phyloP scores from a whole-genome alignment of 1,139 yeast species.

The Candida pseudocylindracea region DNA sequence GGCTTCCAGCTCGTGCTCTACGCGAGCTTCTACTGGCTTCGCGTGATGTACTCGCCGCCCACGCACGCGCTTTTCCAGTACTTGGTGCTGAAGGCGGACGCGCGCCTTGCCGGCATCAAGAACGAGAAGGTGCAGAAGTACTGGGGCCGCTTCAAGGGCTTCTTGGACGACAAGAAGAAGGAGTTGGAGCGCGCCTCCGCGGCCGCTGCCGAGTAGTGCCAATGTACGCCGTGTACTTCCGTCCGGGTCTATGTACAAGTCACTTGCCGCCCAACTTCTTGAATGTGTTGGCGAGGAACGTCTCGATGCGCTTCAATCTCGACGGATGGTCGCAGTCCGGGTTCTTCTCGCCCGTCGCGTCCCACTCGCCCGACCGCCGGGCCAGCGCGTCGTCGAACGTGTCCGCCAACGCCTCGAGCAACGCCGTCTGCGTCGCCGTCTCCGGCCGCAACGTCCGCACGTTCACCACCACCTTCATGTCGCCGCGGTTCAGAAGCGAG shows the following conservation, averaged over 20 bases:
- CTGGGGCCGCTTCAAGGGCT: constrained; percentile 21
- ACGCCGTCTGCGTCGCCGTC: constrained; percentile 77
- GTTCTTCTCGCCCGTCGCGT: constrained; percentile 14
- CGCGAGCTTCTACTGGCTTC: constrained; percentile 43
- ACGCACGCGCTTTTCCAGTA: constrained; percentile 21
- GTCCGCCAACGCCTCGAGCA: constrained; percentile 88
- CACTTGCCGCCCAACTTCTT: not conserved
- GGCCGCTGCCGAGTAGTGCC: not conserved
- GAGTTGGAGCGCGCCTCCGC: too few relatives aligned
- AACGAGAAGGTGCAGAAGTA: constrained; percentile 20
- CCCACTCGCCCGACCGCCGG: constrained; percentile 14
- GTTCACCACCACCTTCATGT: constrained; percentile 51
- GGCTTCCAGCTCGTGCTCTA: constrained; percentile 44
- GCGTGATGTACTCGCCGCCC: constrained; percentile 30
- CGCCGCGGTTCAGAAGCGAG: constrained; percentile 45
- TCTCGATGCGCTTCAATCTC: constrained; percentile 36
- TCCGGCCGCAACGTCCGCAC: constrained; percentile 56
- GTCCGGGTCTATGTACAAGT: not conserved
- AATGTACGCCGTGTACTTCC: constrained; percentile 1
- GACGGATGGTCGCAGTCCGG: constrained; percentile 20
- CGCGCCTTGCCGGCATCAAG: constrained; percentile 14
- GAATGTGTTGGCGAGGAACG: constrained; percentile 39
- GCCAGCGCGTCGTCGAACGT: constrained; percentile 67
- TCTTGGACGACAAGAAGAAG: constrained; percentile 13
- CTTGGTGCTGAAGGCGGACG: constrained; percentile 19